Conservation (phyloP, 805 yeast species). For the Candida sakaeoensis region DNA sequence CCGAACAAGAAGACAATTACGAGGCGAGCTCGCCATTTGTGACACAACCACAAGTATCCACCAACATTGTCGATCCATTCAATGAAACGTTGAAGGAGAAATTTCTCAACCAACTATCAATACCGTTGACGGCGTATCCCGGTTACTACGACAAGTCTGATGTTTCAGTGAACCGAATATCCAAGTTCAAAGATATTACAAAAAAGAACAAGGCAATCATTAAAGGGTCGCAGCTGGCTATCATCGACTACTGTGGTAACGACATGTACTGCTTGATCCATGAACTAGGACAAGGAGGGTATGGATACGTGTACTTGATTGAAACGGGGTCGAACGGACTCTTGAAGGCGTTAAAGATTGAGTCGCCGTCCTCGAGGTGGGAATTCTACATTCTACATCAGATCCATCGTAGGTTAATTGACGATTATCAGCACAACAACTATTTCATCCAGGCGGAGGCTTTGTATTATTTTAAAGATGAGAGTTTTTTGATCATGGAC, state of each 20-base stretch:
- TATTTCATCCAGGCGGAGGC: constrained; percentile 51
- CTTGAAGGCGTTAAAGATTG: constrained; percentile 67
- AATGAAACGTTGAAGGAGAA: constrained; percentile 36
- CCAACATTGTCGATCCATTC: constrained; percentile 37
- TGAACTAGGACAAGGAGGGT: constrained; percentile 78
- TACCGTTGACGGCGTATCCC: constrained; percentile 29
- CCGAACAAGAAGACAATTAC: constrained; percentile 22
- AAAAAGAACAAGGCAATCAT: constrained; percentile 30
- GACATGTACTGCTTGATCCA: constrained; percentile 46
- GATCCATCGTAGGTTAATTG: constrained; percentile 40
- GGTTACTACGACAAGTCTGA: constrained; percentile 33
- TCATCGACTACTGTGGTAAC: constrained; percentile 42
- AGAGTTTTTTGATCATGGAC: constrained; percentile 63
- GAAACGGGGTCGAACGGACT: constrained; percentile 50
- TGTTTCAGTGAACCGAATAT: constrained; percentile 22
- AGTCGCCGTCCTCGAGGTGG: constrained; percentile 70
- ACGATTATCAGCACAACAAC: constrained; percentile 5
- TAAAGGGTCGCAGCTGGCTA: constrained; percentile 35
- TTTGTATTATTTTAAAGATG: constrained; percentile 58
- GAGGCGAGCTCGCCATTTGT: constrained; percentile 48
- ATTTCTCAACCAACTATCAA: constrained; percentile 34
- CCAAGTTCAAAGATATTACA: constrained; percentile 36
- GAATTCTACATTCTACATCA: constrained; percentile 71
- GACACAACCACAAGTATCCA: constrained; percentile 23
- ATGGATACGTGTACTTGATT: constrained; percentile 70